phyloP scores from a whole-genome alignment of 805 yeast genomes.

The Candida alai region DNA sequence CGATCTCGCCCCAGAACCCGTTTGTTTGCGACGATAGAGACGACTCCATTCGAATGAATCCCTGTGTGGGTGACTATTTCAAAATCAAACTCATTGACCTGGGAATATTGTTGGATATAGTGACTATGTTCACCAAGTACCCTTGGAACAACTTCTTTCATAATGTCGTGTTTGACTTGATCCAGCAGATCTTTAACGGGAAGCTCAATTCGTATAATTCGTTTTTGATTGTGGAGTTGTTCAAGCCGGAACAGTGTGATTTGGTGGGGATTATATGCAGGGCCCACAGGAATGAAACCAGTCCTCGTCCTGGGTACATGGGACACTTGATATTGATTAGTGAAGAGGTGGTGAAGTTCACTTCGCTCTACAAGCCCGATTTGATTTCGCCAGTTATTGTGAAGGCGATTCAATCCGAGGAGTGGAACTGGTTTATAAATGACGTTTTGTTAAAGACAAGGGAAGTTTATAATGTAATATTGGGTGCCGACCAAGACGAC shows the following conservation, averaged over 20 bases:
- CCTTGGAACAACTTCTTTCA: constrained; percentile 98
- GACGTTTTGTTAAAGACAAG: constrained; percentile 48
- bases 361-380: constrained; percentile 57
- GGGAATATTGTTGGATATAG: constrained; percentile 61
- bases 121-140: constrained; percentile 71
- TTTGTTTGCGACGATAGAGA: constrained; percentile 38
- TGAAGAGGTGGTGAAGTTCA: constrained; percentile 92
- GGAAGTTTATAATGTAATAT: constrained; percentile 53
- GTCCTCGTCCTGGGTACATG: constrained; percentile 85
- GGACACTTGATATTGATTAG: constrained; percentile 94
- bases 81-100: constrained; percentile 80
- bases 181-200: constrained; percentile 93
- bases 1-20: constrained; percentile 40
- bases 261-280: constrained; percentile 26
- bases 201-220: constrained; percentile 83
- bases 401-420: constrained; percentile 43
- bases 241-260: constrained; percentile 17
- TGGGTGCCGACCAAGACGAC: constrained; percentile 44
- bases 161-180: constrained; percentile 93
- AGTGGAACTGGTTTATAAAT: constrained; percentile 51
- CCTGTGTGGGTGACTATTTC: constrained; percentile 83
- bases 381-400: constrained; percentile 52
- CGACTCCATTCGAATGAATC: constrained; percentile 39
- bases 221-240: constrained; percentile 33
- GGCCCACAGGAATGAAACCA: constrained; percentile 24